A percentile compares a stretch with the other conserved stretches of the same genome.
phyloP scores from a whole-genome alignment of 768 basidiomycete species.

The Boletus reticuloceps region DNA sequence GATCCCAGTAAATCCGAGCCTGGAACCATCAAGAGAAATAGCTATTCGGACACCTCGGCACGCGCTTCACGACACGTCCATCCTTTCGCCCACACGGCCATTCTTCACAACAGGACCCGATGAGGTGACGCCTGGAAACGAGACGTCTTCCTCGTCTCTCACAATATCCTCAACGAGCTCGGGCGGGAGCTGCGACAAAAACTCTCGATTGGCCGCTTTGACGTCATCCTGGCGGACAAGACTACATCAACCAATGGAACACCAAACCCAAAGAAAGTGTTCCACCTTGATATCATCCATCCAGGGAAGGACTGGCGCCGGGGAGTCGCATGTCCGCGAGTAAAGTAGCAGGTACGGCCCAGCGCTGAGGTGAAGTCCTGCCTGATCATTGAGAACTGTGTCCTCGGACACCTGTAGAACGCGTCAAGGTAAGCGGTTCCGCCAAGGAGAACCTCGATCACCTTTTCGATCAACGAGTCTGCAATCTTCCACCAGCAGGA shows the following conservation, averaged over 20 bases:
- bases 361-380: conserved; percentile 71
- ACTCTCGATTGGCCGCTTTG: conserved; percentile 35
- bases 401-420: conserved; percentile 63
- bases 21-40: neutral
- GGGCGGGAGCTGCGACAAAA: conserved; percentile 33
- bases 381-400: conserved; percentile 61
- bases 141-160: conserved; percentile 10
- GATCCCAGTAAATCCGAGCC: no score
- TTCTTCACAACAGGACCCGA: neutral
- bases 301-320: conserved; percentile 18
- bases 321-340: conserved; percentile 33
- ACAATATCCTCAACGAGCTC: conserved; percentile 28
- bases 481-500: conserved; percentile 81
- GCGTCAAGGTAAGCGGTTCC: neutral
- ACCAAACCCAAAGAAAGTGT: neutral
- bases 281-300: conserved; percentile 30
- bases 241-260: neutral
- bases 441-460: conserved; percentile 13
- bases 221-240: conserved; percentile 27
- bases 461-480: conserved; percentile 68
- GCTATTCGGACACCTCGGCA: neutral
- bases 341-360: conserved; percentile 82
- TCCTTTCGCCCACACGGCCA: conserved; percentile 1
- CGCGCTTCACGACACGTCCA: conserved; percentile 16
- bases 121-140: neutral